These are phyloP conservation scores for Geotrichum siamense DNA, from an alignment of 1,139 yeast species.

Conservation along the genomic window DNA sequence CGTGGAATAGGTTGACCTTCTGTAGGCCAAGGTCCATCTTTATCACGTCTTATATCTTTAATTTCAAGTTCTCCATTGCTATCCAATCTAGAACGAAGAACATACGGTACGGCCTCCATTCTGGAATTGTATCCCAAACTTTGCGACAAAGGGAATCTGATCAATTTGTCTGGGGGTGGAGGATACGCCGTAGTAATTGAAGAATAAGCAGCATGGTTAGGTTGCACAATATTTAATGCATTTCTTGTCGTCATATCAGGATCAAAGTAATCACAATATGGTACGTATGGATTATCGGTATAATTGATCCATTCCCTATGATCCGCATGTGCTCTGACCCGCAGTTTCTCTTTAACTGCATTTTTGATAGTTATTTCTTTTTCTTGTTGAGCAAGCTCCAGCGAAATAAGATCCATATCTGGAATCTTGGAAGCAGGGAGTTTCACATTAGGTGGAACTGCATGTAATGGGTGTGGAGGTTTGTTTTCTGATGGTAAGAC, in stretches of 20 bases:
- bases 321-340: slow-evolving; percentile 65
- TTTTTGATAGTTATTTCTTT: slow-evolving; percentile 72
- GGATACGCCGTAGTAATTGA: slow-evolving; percentile 71
- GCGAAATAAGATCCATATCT: slow-evolving; percentile 81
- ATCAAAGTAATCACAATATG: slow-evolving; percentile 66
- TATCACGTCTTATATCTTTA: slow-evolving; percentile 22
- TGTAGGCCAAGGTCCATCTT: slow-evolving; percentile 24
- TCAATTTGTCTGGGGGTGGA: slow-evolving; percentile 36
- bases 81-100: slow-evolving; percentile 22
- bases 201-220: slow-evolving; percentile 68
- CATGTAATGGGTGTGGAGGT: slow-evolving; percentile 22
- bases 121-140: slow-evolving; percentile 29
- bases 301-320: slow-evolving; percentile 61
- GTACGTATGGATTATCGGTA: slow-evolving; percentile 87
- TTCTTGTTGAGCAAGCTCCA: slow-evolving; percentile 64
- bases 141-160: slow-evolving; percentile 28
- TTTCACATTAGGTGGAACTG: slow-evolving; percentile 72
- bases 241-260: slow-evolving; percentile 32
- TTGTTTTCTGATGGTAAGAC: slow-evolving; percentile 19
- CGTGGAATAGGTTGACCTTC: slow-evolving; percentile 30
- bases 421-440: slow-evolving; percentile 88
- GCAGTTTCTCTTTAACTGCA: slow-evolving; percentile 76
- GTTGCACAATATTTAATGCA: slow-evolving; percentile 43
- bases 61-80: slow-evolving; percentile 24
- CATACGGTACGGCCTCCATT: slow-evolving; percentile 27